Conservation (phyloP, 192 early-diverging fungal species). For the Podila epigama region DNA sequence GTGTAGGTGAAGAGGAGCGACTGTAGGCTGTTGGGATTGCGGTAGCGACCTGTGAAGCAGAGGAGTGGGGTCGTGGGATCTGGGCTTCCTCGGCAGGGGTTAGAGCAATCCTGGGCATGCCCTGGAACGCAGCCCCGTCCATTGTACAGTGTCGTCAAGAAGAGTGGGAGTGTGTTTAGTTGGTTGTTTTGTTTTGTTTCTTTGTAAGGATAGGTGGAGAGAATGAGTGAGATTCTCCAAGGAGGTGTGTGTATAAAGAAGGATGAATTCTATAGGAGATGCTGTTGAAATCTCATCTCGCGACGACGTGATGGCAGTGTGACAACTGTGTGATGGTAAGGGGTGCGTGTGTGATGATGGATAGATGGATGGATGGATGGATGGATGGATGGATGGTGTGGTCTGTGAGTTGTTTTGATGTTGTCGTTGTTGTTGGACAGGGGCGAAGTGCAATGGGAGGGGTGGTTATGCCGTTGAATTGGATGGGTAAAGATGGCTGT, state of each 20-base stretch:
- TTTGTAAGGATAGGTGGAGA: neutral
- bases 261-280: neutral
- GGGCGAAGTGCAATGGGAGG: too few relatives aligned
- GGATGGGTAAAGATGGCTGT: too few relatives aligned
- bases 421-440: too few relatives aligned
- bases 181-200: too few relatives aligned
- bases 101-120: conserved; percentile 46
- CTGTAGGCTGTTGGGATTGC: conserved; percentile 29
- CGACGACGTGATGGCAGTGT: neutral
- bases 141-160: conserved; percentile 2
- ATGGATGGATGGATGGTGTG: too few relatives aligned
- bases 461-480: too few relatives aligned
- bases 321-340: too few relatives aligned
- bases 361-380: too few relatives aligned
- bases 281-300: neutral
- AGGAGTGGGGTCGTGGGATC: conserved; percentile 34
- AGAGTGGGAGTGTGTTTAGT: neutral
- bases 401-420: too few relatives aligned
- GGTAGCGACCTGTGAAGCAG: conserved; percentile 32
- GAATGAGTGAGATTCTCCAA: neutral
- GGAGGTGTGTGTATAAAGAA: neutral
- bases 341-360: too few relatives aligned
- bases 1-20: conserved; percentile 8
- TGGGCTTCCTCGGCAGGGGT: conserved; percentile 44
- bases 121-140: conserved; percentile 47